Conservation (phyloP, 2,329 filamentous ascomycete species). For the Knufia fluminis region DNA sequence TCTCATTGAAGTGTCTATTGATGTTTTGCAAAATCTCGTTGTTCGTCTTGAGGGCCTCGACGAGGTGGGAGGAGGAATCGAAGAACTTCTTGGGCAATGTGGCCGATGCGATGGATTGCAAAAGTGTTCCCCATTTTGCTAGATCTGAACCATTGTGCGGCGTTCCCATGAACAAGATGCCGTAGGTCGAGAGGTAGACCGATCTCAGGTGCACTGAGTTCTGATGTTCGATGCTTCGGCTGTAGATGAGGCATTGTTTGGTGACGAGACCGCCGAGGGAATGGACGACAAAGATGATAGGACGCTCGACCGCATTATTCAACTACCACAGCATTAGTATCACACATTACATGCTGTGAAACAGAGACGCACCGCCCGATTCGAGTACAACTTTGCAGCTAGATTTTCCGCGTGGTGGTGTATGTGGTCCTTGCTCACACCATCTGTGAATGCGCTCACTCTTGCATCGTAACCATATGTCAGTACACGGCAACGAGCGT, state of each 20-base stretch:
- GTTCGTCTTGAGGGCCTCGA: conserved; percentile 62
- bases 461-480: conserved; percentile 70
- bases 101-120: conserved; percentile 59
- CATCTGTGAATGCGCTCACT: conserved; percentile 41
- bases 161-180: conserved; percentile 67
- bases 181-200: conserved; percentile 66
- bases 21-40: conserved; percentile 68
- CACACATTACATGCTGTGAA: conserved; percentile 12
- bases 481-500: conserved; percentile 53
- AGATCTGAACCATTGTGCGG: conserved; percentile 62
- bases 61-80: conserved; percentile 57
- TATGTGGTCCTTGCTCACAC: conserved; percentile 56
- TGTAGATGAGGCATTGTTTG: conserved; percentile 61
- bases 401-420: conserved; percentile 64
- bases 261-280: conserved; percentile 64
- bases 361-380: conserved; percentile 39
- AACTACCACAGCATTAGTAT: conserved; percentile 24
- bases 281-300: conserved; percentile 69
- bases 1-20: conserved; percentile 62
- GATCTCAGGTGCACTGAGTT: conserved; percentile 57
- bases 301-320: conserved; percentile 45
- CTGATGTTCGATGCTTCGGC: conserved; percentile 48
- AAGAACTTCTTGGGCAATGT: conserved; percentile 58
- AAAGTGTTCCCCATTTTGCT: conserved; percentile 57
- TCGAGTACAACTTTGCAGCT: conserved; percentile 52